Evolutionary conservation across 2,329 filamentous ascomycete species (phyloP).

Genomic region (Botryotinia globosa): DNA sequence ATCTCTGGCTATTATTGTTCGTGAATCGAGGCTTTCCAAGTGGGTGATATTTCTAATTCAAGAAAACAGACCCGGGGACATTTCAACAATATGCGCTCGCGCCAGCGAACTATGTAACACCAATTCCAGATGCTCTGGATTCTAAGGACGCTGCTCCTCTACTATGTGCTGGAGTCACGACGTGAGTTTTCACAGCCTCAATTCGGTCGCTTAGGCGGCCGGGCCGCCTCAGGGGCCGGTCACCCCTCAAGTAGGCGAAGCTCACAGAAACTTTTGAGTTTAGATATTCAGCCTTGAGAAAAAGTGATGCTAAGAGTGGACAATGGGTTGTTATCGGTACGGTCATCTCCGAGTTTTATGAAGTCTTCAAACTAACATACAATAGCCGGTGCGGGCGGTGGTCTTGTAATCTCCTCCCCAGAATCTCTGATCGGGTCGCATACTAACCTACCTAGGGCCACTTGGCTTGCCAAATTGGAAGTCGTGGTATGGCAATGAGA

Average conservation of each 20-base stretch:
- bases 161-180: slow-evolving; percentile 65
- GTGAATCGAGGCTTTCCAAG: slow-evolving; percentile 16
- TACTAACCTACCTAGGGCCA: slow-evolving; percentile 45
- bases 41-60: slow-evolving; percentile 1
- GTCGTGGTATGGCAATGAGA: slow-evolving; percentile 58
- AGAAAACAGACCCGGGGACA: slow-evolving; percentile 53
- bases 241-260: slow-evolving; percentile 29
- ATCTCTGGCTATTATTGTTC: slow-evolving; percentile 62
- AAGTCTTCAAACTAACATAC: slow-evolving; percentile 26
- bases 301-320: slow-evolving; percentile 50
- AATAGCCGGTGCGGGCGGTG: slow-evolving; percentile 55
- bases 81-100: slow-evolving; percentile 68
- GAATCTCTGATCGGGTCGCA: neutral
- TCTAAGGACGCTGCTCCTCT: slow-evolving; percentile 63
- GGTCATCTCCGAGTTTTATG: slow-evolving; percentile 23
- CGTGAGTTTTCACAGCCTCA: slow-evolving; percentile 38
- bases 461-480: slow-evolving; percentile 59
- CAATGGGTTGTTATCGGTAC: slow-evolving; percentile 38
- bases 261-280: slow-evolving; percentile 28
- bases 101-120: slow-evolving; percentile 66
- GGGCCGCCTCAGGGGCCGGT: slow-evolving; percentile 18
- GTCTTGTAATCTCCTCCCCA: slow-evolving; percentile 42
- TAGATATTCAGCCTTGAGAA: slow-evolving; percentile 60
- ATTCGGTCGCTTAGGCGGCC: slow-evolving; percentile 16
- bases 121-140: slow-evolving; percentile 60